Percentiles rank a stretch among this genome's conserved stretches.
phyloP scores from a whole-genome alignment of 2,329 filamentous ascomycete species.

The Stemphylium lycopersici region DNA sequence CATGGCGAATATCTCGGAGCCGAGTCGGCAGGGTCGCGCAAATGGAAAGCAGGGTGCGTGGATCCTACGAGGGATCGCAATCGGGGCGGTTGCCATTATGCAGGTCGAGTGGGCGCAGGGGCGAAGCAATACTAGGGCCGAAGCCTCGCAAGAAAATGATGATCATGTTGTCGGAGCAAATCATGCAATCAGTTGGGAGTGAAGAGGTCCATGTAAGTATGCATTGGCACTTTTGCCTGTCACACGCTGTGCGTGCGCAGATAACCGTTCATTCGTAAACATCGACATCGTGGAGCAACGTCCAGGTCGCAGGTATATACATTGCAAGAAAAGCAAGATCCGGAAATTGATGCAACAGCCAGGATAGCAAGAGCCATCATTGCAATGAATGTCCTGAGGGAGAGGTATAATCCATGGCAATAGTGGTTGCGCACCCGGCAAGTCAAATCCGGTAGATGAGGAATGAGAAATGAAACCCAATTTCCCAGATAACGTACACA shows the following conservation, averaged over 20 bases:
- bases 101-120: too few relatives aligned
- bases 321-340: constrained; percentile 32
- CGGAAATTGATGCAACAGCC: constrained; percentile 11
- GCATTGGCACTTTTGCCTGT: constrained; percentile 2
- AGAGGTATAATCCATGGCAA: constrained; percentile 9
- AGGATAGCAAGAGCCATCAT: constrained; percentile 11
- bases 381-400: constrained; percentile 11
- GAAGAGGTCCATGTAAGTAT: not conserved
- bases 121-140: too few relatives aligned
- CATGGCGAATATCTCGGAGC: not conserved
- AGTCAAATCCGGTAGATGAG: constrained; percentile 8
- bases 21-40: not conserved
- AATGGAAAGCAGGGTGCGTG: too few relatives aligned
- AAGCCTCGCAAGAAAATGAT: too few relatives aligned
- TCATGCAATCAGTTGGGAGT: too few relatives aligned
- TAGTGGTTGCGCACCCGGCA: constrained; percentile 12
- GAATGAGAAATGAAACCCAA: constrained; percentile 19
- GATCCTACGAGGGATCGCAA: too few relatives aligned
- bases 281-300: constrained; percentile 26
- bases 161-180: not conserved
- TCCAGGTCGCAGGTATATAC: constrained; percentile 41
- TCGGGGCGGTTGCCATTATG: too few relatives aligned
- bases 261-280: constrained; percentile 43
- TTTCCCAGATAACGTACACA: constrained; percentile 26
- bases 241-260: constrained; percentile 39